Conservation (phyloP, 2,329 filamentous ascomycete genomes). For the Sporothrix dimorphospora region DNA sequence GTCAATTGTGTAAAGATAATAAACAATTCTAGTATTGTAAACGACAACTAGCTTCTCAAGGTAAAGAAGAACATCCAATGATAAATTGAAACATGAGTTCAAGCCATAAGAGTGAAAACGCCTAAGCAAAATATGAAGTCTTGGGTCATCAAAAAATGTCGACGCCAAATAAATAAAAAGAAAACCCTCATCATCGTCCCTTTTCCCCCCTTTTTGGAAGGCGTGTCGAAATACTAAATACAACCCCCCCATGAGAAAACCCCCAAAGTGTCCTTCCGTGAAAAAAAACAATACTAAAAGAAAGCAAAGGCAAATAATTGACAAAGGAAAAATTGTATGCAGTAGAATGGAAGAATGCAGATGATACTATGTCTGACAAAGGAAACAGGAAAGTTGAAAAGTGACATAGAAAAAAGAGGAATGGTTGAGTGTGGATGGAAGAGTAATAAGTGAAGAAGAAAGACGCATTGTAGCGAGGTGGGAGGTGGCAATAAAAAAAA, state of each 20-base stretch:
- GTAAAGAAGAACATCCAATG: no score
- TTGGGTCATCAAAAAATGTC: no score
- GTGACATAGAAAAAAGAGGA: background rate
- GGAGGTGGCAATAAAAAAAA: background rate
- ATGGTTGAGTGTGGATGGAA: background rate
- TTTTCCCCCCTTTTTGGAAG: background rate
- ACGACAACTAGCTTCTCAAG: background rate
- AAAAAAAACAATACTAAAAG: background rate
- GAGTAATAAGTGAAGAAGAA: background rate
- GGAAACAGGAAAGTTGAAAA: background rate
- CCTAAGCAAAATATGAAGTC: no score
- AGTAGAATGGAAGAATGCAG: background rate
- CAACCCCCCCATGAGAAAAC: background rate
- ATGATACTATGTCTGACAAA: background rate
- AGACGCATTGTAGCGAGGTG: background rate
- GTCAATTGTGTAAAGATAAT: background rate
- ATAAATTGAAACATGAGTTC: no score
- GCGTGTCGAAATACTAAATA: no score
- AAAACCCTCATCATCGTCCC: slow-evolving; percentile 2
- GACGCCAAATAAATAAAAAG: no score
- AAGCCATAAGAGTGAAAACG: no score
- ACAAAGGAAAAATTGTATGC: background rate
- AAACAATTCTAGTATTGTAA: background rate
- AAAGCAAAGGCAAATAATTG: background rate
- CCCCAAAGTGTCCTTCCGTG: background rate